A percentile compares a stretch with the other conserved stretches of the same genome.
phyloP scores from a whole-genome alignment of 2,329 filamentous ascomycete genomes.

The Ceratocystis ficicola region DNA sequence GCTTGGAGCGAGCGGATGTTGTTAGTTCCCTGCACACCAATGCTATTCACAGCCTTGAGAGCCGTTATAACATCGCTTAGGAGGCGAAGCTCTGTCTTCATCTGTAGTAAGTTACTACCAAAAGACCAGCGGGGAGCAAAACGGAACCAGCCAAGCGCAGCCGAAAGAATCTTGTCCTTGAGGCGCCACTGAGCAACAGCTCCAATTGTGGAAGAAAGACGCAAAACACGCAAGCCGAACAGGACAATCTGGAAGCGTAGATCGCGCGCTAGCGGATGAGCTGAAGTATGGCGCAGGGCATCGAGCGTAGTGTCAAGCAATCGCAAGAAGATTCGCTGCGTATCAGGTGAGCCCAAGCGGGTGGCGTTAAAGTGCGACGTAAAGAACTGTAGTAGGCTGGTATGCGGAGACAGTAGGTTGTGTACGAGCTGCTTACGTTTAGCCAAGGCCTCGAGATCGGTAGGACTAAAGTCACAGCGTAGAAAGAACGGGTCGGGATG shows the following conservation, averaged over 20 bases:
- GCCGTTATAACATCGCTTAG: slow-evolving; percentile 61
- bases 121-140: slow-evolving; percentile 82
- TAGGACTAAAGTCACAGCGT: slow-evolving; percentile 85
- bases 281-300: slow-evolving; percentile 39
- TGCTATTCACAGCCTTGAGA: slow-evolving; percentile 50
- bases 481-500: slow-evolving; percentile 81
- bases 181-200: slow-evolving; percentile 60
- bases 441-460: slow-evolving; percentile 61
- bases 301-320: slow-evolving; percentile 68
- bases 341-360: slow-evolving; percentile 69
- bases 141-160: slow-evolving; percentile 79
- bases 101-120: slow-evolving; percentile 81
- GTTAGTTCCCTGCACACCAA: slow-evolving; percentile 42
- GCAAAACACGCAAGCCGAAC: slow-evolving; percentile 67
- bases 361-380: slow-evolving; percentile 91
- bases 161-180: slow-evolving; percentile 80
- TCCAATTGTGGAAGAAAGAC: slow-evolving; percentile 55
- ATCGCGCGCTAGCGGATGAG: slow-evolving; percentile 78
- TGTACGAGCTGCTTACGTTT: slow-evolving; percentile 69
- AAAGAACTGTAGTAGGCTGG: slow-evolving; percentile 75
- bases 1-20: slow-evolving; percentile 54
- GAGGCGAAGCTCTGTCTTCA: slow-evolving; percentile 82
- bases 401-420: slow-evolving; percentile 75
- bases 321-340: slow-evolving; percentile 68
- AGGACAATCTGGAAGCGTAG: slow-evolving; percentile 81